Conservation (phyloP, 177 flowering plant species). For the Vitis hybrid region DNA sequence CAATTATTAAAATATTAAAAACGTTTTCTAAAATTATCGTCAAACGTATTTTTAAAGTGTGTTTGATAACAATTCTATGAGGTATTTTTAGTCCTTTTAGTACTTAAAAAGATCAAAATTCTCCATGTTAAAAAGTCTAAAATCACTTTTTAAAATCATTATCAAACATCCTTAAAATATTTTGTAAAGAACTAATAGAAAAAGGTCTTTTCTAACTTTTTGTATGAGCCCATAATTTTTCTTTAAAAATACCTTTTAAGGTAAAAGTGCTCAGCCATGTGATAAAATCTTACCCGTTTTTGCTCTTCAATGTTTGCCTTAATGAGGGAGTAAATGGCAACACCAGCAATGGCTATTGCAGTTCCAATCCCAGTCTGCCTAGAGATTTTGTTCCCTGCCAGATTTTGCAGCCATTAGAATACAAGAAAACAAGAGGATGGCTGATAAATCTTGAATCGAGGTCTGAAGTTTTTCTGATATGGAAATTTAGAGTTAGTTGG, state of each 20-base stretch:
- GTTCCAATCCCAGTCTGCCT: constrained; percentile 84
- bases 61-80: rapidly evolving
- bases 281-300: constrained; percentile 39
- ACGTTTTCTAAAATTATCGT: rapidly evolving
- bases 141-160: no score
- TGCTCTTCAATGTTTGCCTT: constrained; percentile 74
- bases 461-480: no score
- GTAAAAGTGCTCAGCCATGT: no score
- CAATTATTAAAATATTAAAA: no score
- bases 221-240: no score
- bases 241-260: no score
- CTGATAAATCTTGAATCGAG: no score
- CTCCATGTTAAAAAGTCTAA: no score
- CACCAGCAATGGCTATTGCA: constrained; percentile 72
- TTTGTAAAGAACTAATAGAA: no score
- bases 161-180: rapidly evolving
- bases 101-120: no score
- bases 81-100: rapidly evolving
- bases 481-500: no score
- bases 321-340: constrained; percentile 70
- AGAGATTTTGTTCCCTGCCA: constrained; percentile 71
- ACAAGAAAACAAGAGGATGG: background rate
- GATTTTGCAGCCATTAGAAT: background rate
- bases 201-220: no score
- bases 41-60: rapidly evolving